These are phyloP conservation scores for Tolypocladium amazonense DNA, from an alignment of 2,329 filamentous ascomycete genomes.

Conservation along the genomic window DNA sequence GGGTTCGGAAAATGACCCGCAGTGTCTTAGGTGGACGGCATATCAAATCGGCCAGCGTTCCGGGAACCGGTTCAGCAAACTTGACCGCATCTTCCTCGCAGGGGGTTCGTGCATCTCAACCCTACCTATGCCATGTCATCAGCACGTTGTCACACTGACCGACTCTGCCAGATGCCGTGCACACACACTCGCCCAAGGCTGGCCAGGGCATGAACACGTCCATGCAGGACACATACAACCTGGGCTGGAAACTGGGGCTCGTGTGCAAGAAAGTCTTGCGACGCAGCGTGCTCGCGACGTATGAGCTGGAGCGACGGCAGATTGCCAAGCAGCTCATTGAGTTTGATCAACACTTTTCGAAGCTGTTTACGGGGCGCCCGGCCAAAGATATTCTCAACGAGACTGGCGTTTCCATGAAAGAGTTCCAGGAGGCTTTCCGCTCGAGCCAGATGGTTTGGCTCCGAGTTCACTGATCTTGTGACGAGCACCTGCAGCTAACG, in stretches of 20 bases:
- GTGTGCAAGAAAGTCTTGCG: constrained; percentile 33
- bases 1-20: neutral
- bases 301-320: constrained; percentile 40
- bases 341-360: constrained; percentile 48
- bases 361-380: constrained; percentile 45
- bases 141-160: constrained; percentile 26
- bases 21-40: constrained; percentile 10
- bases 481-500: neutral
- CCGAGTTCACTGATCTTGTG: neutral
- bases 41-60: constrained; percentile 58
- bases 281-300: constrained; percentile 34
- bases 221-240: constrained; percentile 52
- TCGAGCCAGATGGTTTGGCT: constrained; percentile 35
- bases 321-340: constrained; percentile 57
- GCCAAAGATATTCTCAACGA: constrained; percentile 34
- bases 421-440: constrained; percentile 50
- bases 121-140: neutral
- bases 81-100: constrained; percentile 55
- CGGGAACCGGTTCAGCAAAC: constrained; percentile 42
- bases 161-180: constrained; percentile 35
- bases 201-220: constrained; percentile 64
- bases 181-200: constrained; percentile 47
- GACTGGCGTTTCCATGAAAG: constrained; percentile 48
- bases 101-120: constrained; percentile 42
- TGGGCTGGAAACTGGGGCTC: constrained; percentile 45